Base-by-base conservation (phyloP, 202 grass and related monocot species). In the Carex arenaria region DNA sequence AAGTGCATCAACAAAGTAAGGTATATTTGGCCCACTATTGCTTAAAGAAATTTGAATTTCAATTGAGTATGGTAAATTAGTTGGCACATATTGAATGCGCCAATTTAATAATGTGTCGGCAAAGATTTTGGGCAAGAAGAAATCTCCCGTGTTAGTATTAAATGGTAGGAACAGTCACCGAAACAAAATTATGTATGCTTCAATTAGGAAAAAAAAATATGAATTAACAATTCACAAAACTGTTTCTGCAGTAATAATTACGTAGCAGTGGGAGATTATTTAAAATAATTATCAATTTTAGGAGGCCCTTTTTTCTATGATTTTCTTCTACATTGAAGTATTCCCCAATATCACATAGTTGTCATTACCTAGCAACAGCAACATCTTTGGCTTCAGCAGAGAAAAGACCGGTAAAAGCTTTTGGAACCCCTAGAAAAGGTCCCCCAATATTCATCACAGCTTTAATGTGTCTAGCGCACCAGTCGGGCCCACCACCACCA, bases 311-410 rank as follows among this genome's bases (percentile, higher is more conserved):
- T 14, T 15, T 76, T 49, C 45, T 49, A 1, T 7, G 19, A 62
- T 22, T 38, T 71, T 71, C 15, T 59, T 76, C 15, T 77, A 7
- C 73, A 36, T 57, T 57, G 36, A 36, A 77, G 51, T 77, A 77
- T 34, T 18, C 5, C 10, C 18, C 28, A 11, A 56, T 15, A 20
- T 12, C 3, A 75, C 4, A 34, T 54, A 56, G 38, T 64, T 81
- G 13, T 4, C 30, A 60, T 88, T 91, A 97, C 95, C 95, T 97
- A 78, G 95, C 95, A 82, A 99, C 93, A 52, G 91, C 93, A 67
- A 99, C 96, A 89, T 99, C 96, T 92, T 89, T 98, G 83, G 96
- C 96, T 89, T 99, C 96, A 67, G 96, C 88, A 56, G 96, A 99
- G 81, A 99, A 99, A 83, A 99, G 89, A 49, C 96, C 96, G 55